Conservation (phyloP, 495 filamentous ascomycete genomes). For the Hypoxylon rickii region DNA sequence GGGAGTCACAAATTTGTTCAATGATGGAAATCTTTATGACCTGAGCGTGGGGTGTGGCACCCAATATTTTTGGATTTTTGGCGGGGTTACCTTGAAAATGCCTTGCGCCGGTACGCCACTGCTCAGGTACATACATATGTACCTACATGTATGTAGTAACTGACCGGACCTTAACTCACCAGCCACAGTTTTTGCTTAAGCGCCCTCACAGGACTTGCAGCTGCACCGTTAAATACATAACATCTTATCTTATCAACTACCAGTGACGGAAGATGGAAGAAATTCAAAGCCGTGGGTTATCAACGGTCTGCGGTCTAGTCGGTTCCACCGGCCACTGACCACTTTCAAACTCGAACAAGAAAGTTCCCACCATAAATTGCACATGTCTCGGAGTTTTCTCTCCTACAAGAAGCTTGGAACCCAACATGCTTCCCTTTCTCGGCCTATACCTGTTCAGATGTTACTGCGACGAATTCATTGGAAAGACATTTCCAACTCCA, state of each 20-base stretch:
- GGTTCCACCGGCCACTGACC: constrained; percentile 2
- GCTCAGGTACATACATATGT: neutral
- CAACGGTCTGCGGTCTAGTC: neutral
- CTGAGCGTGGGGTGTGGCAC: constrained; percentile 37
- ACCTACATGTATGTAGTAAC: neutral
- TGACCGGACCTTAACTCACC: too few relatives aligned
- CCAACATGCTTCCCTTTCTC: constrained; percentile 1
- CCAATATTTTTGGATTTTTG: constrained; percentile 26
- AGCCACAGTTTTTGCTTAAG: too few relatives aligned
- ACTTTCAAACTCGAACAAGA: constrained; percentile 11
- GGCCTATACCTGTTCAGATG: constrained; percentile 32
- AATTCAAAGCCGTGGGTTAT: constrained; percentile 2
- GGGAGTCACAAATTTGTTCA: constrained; percentile 32
- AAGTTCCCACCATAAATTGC: constrained; percentile 21
- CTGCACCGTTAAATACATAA: too few relatives aligned
- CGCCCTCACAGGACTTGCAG: too few relatives aligned
- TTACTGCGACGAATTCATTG: constrained; percentile 25
- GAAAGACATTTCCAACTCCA: constrained; percentile 26
- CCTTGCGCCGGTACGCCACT: neutral
- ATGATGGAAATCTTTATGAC: constrained; percentile 39
- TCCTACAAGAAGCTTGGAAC: constrained; percentile 8
- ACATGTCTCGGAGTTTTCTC: constrained; percentile 32
- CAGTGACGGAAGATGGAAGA: constrained; percentile 16
- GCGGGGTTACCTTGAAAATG: constrained; percentile 18
- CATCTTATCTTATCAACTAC: too few relatives aligned